Conservation (phyloP, 2,329 filamentous ascomycete genomes). For the Trichoderma pleuroti region DNA sequence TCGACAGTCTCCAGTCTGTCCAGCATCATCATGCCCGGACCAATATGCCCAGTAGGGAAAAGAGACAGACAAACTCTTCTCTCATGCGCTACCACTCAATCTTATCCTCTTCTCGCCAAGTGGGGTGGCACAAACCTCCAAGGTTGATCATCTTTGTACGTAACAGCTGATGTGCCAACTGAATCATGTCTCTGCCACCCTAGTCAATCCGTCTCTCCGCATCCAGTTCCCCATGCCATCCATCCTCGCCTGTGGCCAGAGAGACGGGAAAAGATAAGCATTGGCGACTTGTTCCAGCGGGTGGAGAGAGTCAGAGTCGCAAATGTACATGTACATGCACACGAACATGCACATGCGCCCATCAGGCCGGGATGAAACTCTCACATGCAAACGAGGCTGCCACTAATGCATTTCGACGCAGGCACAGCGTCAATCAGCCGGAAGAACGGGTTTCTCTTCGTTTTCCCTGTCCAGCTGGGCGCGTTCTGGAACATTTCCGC, state of each 20-base stretch:
- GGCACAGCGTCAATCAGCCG: not conserved
- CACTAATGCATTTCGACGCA: conserved; percentile 5
- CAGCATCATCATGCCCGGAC: not conserved
- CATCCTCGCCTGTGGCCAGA: not conserved
- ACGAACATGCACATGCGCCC: not conserved
- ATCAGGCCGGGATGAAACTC: not conserved
- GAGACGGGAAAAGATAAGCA: conserved; percentile 6
- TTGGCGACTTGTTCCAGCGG: not conserved
- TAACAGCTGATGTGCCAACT: conserved; percentile 6
- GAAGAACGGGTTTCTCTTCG: not conserved
- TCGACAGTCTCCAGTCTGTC: not conserved
- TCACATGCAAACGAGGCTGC: not conserved
- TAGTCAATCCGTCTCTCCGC: not conserved
- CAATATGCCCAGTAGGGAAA: not conserved
- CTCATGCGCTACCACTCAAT: not conserved
- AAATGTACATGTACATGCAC: not conserved
- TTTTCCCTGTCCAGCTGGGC: not conserved
- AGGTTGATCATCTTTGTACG: conserved; percentile 11
- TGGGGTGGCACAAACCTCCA: not conserved
- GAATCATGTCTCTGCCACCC: conserved; percentile 12
- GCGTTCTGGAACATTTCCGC: conserved; percentile 13
- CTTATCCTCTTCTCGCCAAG: not conserved
- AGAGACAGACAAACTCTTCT: not conserved
- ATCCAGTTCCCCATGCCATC: not conserved
- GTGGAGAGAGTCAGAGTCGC: not conserved